Conservation (phyloP, 2,329 filamentous ascomycete genomes). For the Ophiostoma populinum region DNA sequence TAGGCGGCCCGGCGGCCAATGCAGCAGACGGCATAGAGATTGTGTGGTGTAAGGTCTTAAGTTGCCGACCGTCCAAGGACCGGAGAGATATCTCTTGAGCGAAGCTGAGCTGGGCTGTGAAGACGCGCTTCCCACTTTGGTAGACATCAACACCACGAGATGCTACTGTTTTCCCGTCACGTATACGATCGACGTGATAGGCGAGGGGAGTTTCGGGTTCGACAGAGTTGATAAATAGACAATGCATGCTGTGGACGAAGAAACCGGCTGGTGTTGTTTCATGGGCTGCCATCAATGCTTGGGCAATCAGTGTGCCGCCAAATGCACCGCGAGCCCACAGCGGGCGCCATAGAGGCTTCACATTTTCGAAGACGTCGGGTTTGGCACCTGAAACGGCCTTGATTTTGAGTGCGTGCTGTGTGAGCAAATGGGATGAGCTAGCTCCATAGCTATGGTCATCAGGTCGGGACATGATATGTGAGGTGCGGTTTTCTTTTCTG, state of each 20-base stretch:
- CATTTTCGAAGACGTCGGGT: not conserved
- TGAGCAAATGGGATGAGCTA: not conserved
- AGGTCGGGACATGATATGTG: too few species aligned
- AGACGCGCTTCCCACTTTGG: slow-evolving; percentile 3
- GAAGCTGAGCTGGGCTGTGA: slow-evolving; percentile 3
- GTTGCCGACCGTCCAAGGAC: too few species aligned
- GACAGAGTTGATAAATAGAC: slow-evolving; percentile 4
- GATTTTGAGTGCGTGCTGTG: not conserved
- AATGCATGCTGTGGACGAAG: slow-evolving; percentile 8
- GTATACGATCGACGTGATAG: slow-evolving; percentile 4
- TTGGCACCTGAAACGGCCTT: not conserved
- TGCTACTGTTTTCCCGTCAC: slow-evolving; percentile 1
- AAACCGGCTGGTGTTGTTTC: not conserved
- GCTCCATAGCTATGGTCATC: too few species aligned
- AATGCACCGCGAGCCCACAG: slow-evolving; percentile 7
- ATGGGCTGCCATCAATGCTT: slow-evolving; percentile 3
- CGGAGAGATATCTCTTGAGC: too few species aligned
- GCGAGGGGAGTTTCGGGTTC: not conserved
- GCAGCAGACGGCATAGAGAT: not conserved
- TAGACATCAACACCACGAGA: not conserved
- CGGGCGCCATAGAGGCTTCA: slow-evolving; percentile 1
- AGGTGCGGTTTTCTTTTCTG: too few species aligned
- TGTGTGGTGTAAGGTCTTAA: not conserved
- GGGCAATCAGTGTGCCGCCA: slow-evolving; percentile 6
- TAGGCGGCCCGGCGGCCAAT: not conserved